Evolutionary conservation across 352 stramenopile species (phyloP).

Genomic region (Pythium folliculosum): DNA sequence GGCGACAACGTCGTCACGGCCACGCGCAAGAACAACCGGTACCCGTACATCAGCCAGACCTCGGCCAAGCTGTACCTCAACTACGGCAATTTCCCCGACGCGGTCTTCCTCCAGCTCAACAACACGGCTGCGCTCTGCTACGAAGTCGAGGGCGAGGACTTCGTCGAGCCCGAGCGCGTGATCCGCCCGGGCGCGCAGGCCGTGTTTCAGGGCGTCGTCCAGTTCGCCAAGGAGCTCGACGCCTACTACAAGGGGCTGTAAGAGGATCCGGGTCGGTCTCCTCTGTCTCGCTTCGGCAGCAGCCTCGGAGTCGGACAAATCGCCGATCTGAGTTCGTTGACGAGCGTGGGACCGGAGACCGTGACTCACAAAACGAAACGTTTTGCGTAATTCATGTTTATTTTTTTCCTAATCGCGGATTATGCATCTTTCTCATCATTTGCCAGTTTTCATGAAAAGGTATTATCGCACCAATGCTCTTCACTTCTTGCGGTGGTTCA

Average conservation of each 20-base stretch:
- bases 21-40: constrained; percentile 6
- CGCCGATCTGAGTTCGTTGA: not conserved
- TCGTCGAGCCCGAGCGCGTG: constrained; percentile 23
- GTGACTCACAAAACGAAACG: not conserved
- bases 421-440: not conserved
- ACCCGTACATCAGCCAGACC: constrained; percentile 22
- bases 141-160: constrained; percentile 35
- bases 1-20: constrained; percentile 23
- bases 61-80: constrained; percentile 24
- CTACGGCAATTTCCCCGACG: constrained; percentile 33
- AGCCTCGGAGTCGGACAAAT: not conserved
- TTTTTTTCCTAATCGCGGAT: not conserved
- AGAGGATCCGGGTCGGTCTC: not conserved
- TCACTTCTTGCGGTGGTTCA: constrained; percentile 38
- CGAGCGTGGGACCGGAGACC: too few species aligned
- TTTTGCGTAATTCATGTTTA: not conserved
- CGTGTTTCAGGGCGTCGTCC: constrained; percentile 31
- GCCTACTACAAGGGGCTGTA: constrained; percentile 28
- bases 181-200: constrained; percentile 28
- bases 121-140: constrained; percentile 30
- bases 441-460: not conserved
- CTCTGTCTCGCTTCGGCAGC: not conserved
- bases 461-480: not conserved
- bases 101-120: constrained; percentile 30
- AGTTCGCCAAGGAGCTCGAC: constrained; percentile 30